Evolutionary conservation across 2,329 filamentous ascomycete species (phyloP).

Genomic region (Ceratocystis ficicola): DNA sequence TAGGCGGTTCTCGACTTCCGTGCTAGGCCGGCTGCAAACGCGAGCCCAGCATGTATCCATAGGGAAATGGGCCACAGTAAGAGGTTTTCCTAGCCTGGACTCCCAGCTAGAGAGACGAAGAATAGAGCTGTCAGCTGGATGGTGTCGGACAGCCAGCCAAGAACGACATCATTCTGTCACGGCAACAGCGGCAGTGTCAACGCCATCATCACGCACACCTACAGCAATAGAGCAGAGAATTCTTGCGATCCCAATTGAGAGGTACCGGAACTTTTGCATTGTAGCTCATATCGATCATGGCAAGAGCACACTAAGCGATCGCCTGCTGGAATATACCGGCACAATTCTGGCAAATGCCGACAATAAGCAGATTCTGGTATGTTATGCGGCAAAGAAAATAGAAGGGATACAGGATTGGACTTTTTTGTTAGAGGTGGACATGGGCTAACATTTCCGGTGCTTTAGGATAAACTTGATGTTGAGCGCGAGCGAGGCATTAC

Average conservation of each 20-base stretch:
- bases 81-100: not conserved
- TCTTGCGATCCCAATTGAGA: slow-evolving; percentile 61
- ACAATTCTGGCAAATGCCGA: slow-evolving; percentile 69
- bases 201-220: slow-evolving; percentile 19
- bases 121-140: not conserved
- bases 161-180: slow-evolving; percentile 12
- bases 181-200: slow-evolving; percentile 18
- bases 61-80: not conserved
- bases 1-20: slow-evolving; percentile 19
- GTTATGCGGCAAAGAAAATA: slow-evolving; percentile 5
- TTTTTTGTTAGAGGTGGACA: not conserved
- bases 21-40: slow-evolving; percentile 19
- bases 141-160: slow-evolving; percentile 13
- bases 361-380: slow-evolving; percentile 78
- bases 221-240: slow-evolving; percentile 45
- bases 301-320: slow-evolving; percentile 89
- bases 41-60: slow-evolving; percentile 5
- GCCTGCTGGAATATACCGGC: slow-evolving; percentile 83
- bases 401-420: not conserved
- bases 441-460: not conserved
- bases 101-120: not conserved
- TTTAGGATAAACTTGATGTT: slow-evolving; percentile 79
- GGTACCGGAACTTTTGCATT: slow-evolving; percentile 93
- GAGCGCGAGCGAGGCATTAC: slow-evolving; percentile 94
- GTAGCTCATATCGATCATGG: slow-evolving; percentile 98